Percentiles rank a stretch among this genome's conserved stretches.
These are phyloP conservation scores for Neurospora intermedia DNA, from an alignment of 495 filamentous ascomycete species.

Conservation along the genomic window DNA sequence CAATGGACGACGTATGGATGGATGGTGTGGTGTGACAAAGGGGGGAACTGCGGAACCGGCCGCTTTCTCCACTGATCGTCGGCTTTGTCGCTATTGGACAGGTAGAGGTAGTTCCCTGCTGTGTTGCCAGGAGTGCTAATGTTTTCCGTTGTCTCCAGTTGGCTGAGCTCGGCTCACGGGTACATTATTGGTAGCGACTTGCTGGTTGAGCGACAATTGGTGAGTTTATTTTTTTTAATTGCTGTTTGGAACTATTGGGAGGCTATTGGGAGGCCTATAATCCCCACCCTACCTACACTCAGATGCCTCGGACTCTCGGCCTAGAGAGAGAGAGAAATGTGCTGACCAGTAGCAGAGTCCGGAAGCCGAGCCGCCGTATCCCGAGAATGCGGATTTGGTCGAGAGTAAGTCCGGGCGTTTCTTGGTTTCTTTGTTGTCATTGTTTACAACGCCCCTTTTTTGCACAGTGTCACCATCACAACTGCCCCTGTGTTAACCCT, in stretches of 20 bases:
- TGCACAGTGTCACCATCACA: not conserved
- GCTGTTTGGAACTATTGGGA: not conserved
- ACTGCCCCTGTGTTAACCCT: not conserved
- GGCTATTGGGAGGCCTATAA: not conserved
- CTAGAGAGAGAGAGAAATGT: not conserved
- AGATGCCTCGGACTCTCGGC: not conserved
- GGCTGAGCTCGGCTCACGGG: not conserved
- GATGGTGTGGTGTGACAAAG: not conserved
- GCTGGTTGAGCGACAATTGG: not conserved
- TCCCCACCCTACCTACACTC: not conserved
- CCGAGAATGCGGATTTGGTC: not conserved
- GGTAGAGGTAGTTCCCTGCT: not conserved
- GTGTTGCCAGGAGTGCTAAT: not conserved
- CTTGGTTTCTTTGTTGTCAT: not conserved
- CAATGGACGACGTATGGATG: not conserved
- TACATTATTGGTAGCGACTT: not conserved
- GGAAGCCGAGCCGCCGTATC: not conserved
- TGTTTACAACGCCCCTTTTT: not conserved
- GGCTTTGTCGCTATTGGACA: not conserved
- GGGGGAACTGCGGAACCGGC: not conserved
- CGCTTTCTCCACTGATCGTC: not conserved
- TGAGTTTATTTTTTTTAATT: not conserved
- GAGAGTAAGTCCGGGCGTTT: not conserved
- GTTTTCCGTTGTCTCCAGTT: not conserved
- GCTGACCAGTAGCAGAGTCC: not conserved